Evolutionary conservation across 768 basidiomycete species (phyloP).

Genomic region (Termitomyces bulborhizus): DNA sequence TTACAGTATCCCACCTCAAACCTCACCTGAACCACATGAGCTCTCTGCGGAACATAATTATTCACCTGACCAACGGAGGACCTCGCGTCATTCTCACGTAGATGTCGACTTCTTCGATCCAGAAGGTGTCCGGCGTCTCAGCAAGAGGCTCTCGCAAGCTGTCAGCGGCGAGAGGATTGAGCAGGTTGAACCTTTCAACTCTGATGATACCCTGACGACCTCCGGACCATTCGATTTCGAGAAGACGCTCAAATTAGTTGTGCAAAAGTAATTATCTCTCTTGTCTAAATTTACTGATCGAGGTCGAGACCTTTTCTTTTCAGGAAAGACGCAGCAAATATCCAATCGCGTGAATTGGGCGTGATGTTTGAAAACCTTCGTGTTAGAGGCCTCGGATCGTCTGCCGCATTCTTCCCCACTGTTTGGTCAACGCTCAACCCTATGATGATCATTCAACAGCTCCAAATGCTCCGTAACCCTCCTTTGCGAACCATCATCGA

Average conservation of each 20-base stretch:
- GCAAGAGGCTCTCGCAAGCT: constrained; percentile 26
- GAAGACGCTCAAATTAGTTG: constrained; percentile 22
- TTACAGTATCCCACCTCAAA: background rate
- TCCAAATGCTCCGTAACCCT: constrained; percentile 51
- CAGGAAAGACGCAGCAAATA: constrained; percentile 10
- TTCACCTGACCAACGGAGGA: constrained; percentile 1
- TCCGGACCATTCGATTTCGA: constrained; percentile 32
- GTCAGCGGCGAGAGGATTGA: background rate
- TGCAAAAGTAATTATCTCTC: constrained; percentile 23
- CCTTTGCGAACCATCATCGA: constrained; percentile 56
- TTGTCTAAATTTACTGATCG: background rate
- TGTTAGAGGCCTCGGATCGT: constrained; percentile 54
- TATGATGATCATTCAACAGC: constrained; percentile 29
- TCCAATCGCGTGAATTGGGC: constrained; percentile 43
- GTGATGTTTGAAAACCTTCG: constrained; percentile 53
- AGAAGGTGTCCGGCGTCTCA: constrained; percentile 36
- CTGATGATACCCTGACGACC: constrained; percentile 18
- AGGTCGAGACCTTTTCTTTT: background rate
- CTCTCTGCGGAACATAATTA: background rate
- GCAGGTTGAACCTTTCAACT: constrained; percentile 9
- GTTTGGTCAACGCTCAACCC: constrained; percentile 62
- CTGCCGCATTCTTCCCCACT: constrained; percentile 47
- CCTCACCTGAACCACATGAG: background rate
- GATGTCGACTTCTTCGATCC: constrained; percentile 50
- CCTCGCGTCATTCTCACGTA: constrained; percentile 25